Conservation (phyloP, 1,139 yeast genomes). For the Nakaseomyces delphensis region DNA sequence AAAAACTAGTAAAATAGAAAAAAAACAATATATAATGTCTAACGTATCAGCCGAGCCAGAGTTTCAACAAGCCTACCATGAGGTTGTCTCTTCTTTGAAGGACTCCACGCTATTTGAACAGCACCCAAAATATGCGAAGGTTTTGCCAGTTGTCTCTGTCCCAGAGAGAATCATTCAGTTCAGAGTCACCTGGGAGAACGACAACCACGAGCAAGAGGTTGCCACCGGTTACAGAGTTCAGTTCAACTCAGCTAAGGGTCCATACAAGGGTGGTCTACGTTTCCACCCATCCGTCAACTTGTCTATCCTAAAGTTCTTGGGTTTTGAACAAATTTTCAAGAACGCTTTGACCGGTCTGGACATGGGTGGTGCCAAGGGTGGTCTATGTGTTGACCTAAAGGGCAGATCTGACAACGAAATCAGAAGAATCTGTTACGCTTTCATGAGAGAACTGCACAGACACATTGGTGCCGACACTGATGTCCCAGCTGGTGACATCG, state of each 20-base stretch:
- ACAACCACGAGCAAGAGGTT: constrained; percentile 81
- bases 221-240: constrained; percentile 98
- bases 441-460: constrained; percentile 92
- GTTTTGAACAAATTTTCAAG: constrained; percentile 97
- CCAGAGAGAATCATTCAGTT: constrained; percentile 96
- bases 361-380: constrained; percentile 99
- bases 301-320: constrained; percentile 89
- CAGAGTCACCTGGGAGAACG: constrained; percentile 98
- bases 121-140: constrained; percentile 85
- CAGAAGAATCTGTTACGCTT: constrained; percentile 91
- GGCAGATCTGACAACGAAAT: constrained; percentile 87
- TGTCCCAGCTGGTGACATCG: constrained; percentile 97
- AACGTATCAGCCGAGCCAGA: constrained; percentile 60
- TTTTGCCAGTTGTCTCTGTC: constrained; percentile 80
- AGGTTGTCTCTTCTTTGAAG: constrained; percentile 77
- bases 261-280: constrained; percentile 98
- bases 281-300: constrained; percentile 96
- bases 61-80: constrained; percentile 97
- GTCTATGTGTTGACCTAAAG: constrained; percentile 96
- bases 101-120: constrained; percentile 84
- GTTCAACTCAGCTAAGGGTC: constrained; percentile 96
- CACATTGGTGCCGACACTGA: constrained; percentile 96
- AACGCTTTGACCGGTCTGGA: constrained; percentile 93
- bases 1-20: no score
- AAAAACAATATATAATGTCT: constrained; percentile 2